Percentiles rank a stretch among this genome's conserved stretches.
These are phyloP conservation scores for Sporothrix pseudoabietina DNA, from an alignment of 2,329 filamentous ascomycete genomes.

Conservation along the genomic window DNA sequence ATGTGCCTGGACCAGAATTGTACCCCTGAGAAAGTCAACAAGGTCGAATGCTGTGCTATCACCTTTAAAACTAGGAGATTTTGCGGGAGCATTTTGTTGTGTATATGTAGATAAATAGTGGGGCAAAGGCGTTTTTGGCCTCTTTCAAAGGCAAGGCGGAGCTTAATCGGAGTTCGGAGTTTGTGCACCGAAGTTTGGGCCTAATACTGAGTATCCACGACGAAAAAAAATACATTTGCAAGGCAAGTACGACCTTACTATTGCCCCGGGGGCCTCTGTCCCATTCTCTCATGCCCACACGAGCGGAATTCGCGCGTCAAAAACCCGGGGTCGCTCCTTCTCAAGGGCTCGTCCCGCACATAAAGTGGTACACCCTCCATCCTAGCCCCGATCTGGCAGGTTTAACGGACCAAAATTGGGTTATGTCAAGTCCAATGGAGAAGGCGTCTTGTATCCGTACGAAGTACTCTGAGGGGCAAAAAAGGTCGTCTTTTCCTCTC, in stretches of 20 bases:
- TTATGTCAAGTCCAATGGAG: not conserved
- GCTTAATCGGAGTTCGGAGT: constrained; percentile 7
- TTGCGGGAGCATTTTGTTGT: not conserved
- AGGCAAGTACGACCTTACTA: not conserved
- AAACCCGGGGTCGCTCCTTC: constrained; percentile 9
- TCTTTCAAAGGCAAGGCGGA: not conserved
- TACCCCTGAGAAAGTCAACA: not conserved
- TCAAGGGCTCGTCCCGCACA: constrained; percentile 4
- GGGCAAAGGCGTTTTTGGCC: not conserved
- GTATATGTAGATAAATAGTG: not conserved
- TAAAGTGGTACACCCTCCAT: not conserved
- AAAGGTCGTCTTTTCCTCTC: not conserved
- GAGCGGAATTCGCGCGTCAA: constrained; percentile 14
- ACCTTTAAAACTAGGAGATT: not conserved
- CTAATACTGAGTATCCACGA: not conserved
- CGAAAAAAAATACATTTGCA: not conserved
- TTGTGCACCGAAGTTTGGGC: not conserved
- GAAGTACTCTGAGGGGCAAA: not conserved
- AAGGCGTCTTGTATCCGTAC: not conserved
- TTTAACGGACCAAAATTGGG: not conserved
- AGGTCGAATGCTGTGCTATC: not conserved
- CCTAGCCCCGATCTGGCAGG: constrained; percentile 1
- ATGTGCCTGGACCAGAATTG: no score
- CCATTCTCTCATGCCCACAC: not conserved
- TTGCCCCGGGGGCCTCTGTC: not conserved